phyloP scores from a whole-genome alignment of 257 asterid genomes.

The Solanum pimpinellifolium region DNA sequence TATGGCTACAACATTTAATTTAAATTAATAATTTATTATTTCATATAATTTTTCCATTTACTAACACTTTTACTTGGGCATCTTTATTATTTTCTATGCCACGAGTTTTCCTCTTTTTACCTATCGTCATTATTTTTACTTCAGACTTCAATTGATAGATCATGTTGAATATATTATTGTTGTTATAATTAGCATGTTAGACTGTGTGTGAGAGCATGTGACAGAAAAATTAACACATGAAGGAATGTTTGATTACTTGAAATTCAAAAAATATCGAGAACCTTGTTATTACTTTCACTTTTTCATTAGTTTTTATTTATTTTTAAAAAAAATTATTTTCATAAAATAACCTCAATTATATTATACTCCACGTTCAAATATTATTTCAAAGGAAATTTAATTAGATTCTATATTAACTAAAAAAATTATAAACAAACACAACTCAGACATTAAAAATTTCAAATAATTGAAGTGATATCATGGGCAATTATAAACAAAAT shows the following conservation, averaged over 20 bases:
- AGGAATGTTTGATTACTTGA: too few species aligned
- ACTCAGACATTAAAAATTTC: too few species aligned
- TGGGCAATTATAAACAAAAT: too few species aligned
- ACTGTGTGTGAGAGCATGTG: not conserved
- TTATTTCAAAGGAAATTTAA: too few species aligned
- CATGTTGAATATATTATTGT: not conserved
- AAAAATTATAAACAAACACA: not conserved
- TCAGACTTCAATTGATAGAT: not conserved
- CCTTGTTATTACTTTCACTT: not conserved
- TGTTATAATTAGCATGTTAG: not conserved
- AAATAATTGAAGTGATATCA: not conserved
- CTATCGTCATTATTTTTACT: not conserved
- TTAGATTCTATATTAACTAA: too few species aligned
- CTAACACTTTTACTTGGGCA: not conserved
- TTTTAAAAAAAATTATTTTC: too few species aligned
- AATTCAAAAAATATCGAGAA: not conserved
- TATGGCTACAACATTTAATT: too few species aligned
- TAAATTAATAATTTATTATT: too few species aligned
- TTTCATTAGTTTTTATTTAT: too few species aligned
- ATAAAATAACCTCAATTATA: not conserved
- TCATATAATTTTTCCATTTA: too few species aligned
- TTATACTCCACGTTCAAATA: not conserved
- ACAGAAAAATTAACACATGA: not conserved
- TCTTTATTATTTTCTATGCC: not conserved
- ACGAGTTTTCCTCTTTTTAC: not conserved